Conservation (phyloP, 2,329 filamentous ascomycete species). For the Periconia macrospinosa region DNA sequence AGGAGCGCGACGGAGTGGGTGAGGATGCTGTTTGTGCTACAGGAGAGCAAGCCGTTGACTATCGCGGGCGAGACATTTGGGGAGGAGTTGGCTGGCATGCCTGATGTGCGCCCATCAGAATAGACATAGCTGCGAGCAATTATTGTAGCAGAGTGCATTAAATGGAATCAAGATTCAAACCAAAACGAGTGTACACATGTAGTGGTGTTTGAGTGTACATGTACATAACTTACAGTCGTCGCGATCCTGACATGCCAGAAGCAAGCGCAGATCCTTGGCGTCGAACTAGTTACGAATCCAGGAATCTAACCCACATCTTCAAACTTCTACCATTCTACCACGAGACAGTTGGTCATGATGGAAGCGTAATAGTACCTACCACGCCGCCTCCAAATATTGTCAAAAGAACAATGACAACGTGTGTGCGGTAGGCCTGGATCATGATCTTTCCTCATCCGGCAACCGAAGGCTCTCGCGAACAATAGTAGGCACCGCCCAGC, state of each 20-base stretch:
- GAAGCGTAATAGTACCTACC: background rate
- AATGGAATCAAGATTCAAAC: too few species aligned
- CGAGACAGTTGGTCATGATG: too few species aligned
- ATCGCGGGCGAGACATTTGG: slow-evolving; percentile 34
- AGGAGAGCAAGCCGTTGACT: slow-evolving; percentile 38
- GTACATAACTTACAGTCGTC: too few species aligned
- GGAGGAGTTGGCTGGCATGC: slow-evolving; percentile 40
- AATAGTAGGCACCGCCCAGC: slow-evolving; percentile 28
- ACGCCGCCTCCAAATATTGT: background rate
- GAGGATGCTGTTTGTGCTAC: slow-evolving; percentile 43
- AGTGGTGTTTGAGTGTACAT: too few species aligned
- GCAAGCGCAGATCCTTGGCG: background rate
- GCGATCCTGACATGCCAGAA: too few species aligned
- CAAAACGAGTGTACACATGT: too few species aligned
- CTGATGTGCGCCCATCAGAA: slow-evolving; percentile 39
- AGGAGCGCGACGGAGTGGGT: slow-evolving; percentile 35
- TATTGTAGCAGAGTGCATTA: too few species aligned
- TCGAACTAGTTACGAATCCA: background rate
- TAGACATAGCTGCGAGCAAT: slow-evolving; percentile 8
- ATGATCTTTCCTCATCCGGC: slow-evolving; percentile 10
- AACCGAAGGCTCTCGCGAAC: slow-evolving; percentile 19
- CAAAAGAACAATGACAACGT: background rate
- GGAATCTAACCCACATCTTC: slow-evolving; percentile 10
- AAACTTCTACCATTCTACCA: slow-evolving; percentile 4
- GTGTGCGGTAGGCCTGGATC: slow-evolving; percentile 3